Evolutionary conservation across 805 yeast species (phyloP), one percentile per base, ranked within the genome.

Genomic region (Metschnikowia noctiluminum): DNA sequence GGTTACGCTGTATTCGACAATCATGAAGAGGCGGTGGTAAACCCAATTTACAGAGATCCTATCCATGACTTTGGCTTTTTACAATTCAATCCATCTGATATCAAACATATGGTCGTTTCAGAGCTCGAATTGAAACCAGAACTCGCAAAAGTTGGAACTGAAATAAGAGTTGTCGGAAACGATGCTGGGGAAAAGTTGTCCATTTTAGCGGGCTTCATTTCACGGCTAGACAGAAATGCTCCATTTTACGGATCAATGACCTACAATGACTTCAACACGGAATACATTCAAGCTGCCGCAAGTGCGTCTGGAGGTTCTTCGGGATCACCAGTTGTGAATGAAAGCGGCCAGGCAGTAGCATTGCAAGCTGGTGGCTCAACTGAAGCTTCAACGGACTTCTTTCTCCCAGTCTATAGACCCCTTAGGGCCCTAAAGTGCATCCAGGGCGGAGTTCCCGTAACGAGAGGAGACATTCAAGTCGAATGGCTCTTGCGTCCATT

Each of bases 181-280:
- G 97, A 91, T 71, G 95, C 96, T 12, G 97, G 97, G 62, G 97
- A 91, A 65, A 90, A 91, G 66, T 73, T 91, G 40, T 85, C 95
- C 43, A 91, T 91, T 59, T 72, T 90, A 57, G 80, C 96, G 1
- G 97, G 97, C 32, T 89, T 90, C 65, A 86, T 85, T 35, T 79
- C 84, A 15, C 80, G 97, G 63, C 69, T 89, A 50, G 97, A 90
- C 69, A 82, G 97, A 74, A 90, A 90, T 63, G 95, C 97, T 6
- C 97, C 97, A 2, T 96, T 88, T 55, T 91, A 91, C 61, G 97
- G 97, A 42, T 82, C 82, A 28, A 72, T 87, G 62, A 84, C 95
- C 13, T 91, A 90, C 66, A 89, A 88, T 62, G 97, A 90, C 72
- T 90, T 89, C 76, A 89, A 90, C 64, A 89, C 96, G 1, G 96